Conservation (phyloP, 2,329 filamentous ascomycete species). For the Paecilomyces formosus region DNA sequence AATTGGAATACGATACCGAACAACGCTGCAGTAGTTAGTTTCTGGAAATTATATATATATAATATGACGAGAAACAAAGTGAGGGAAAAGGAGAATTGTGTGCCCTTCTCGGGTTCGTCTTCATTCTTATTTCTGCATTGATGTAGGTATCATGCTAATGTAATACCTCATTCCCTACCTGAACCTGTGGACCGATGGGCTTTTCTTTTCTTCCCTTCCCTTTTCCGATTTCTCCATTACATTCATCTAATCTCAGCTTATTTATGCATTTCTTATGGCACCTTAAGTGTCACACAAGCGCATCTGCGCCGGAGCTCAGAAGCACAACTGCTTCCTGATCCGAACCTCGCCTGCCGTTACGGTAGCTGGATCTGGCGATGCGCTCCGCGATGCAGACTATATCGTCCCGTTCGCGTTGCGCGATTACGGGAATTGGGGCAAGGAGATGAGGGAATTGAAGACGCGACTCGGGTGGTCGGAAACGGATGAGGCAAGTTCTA, state of each 20-base stretch:
- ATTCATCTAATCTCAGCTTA: no score
- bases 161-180: not conserved
- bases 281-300: not conserved
- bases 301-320: slow-evolving; percentile 2
- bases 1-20: not conserved
- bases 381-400: not conserved
- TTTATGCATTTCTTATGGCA: not conserved
- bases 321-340: slow-evolving; percentile 4
- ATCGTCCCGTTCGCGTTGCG: not conserved
- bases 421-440: not conserved
- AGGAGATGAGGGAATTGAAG: not conserved
- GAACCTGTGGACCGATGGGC: not conserved
- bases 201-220: no score
- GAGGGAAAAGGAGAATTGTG: not conserved
- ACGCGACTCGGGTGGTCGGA: not conserved
- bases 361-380: no score
- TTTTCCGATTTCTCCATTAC: no score
- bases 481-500: not conserved
- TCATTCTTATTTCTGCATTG: not conserved
- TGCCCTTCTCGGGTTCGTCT: not conserved
- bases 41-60: not conserved
- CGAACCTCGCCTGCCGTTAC: not conserved
- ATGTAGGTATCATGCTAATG: not conserved
- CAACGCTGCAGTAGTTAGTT: not conserved
- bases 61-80: not conserved